Conservation (phyloP, 1,139 yeast species). For the Pichia sp. region DNA sequence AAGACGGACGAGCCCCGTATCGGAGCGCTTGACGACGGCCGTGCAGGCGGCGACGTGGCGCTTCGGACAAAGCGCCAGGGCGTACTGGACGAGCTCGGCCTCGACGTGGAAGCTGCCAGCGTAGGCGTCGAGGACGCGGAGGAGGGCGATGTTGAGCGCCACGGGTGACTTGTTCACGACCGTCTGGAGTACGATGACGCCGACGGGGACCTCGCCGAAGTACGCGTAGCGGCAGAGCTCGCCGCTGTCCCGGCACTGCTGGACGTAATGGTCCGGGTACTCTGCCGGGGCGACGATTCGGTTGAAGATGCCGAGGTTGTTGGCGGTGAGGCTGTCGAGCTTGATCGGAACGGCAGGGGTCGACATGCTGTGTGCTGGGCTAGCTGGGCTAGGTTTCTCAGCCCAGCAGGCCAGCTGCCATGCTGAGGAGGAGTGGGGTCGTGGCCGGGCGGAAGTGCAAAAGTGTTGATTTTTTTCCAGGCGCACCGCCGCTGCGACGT, state of each 20-base stretch:
- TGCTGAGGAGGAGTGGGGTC: too few relatives aligned
- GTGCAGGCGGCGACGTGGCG: slow-evolving; percentile 34
- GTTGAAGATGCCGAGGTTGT: slow-evolving; percentile 51
- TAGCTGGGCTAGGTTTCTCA: too few relatives aligned
- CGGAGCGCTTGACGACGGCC: slow-evolving; percentile 13
- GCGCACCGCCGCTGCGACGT: too few relatives aligned
- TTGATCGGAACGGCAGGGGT: slow-evolving; percentile 29
- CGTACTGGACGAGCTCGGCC: slow-evolving; percentile 47
- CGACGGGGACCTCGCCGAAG: slow-evolving; percentile 51
- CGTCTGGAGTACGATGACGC: slow-evolving; percentile 56
- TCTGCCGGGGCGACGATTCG: slow-evolving; percentile 47
- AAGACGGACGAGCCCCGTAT: slow-evolving; percentile 7
- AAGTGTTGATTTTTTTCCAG: too few relatives aligned
- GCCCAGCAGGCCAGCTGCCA: too few relatives aligned
- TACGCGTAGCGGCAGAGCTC: slow-evolving; percentile 33
- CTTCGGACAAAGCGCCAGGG: slow-evolving; percentile 48
- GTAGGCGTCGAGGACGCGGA: slow-evolving; percentile 64
- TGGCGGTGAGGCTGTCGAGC: slow-evolving; percentile 51
- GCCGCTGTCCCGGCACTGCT: slow-evolving; percentile 35
- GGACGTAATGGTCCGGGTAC: slow-evolving; percentile 45
- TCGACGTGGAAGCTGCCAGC: slow-evolving; percentile 56
- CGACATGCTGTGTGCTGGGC: neutral
- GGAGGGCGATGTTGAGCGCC: slow-evolving; percentile 58
- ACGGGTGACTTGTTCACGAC: slow-evolving; percentile 40
- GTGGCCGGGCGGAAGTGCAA: too few relatives aligned